Conservation (phyloP, 192 early-diverging fungal genomes). For the Mortierella alpina region DNA sequence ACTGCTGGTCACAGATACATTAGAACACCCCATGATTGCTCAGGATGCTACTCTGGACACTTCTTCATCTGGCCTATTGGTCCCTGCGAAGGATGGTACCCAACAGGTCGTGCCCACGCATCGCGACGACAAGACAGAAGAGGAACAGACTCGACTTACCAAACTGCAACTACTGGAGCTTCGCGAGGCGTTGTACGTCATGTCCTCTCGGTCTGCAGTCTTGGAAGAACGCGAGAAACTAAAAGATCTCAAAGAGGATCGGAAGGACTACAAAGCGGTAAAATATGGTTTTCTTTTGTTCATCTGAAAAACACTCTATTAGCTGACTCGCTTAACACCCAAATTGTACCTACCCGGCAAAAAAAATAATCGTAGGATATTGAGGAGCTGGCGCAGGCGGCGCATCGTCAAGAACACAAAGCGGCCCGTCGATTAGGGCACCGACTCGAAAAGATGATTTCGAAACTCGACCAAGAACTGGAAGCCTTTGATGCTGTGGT, state of each 20-base stretch:
- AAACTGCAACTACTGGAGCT: constrained; percentile 68
- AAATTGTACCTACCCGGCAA: too few species aligned
- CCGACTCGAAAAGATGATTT: constrained; percentile 85
- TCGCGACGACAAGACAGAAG: constrained; percentile 29
- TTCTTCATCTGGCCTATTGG: constrained; percentile 17
- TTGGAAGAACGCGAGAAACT: constrained; percentile 71
- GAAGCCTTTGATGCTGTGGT: constrained; percentile 67
- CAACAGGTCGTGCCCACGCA: constrained; percentile 23
- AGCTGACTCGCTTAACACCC: not conserved
- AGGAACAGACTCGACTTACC: constrained; percentile 62
- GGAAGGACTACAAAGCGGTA: constrained; percentile 73
- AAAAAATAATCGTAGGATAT: constrained; percentile 61
- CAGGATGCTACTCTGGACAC: not conserved
- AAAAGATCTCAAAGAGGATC: constrained; percentile 69
- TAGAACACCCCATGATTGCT: too few species aligned
- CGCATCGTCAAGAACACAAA: constrained; percentile 64
- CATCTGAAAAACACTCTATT: not conserved
- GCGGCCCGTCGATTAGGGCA: constrained; percentile 66
- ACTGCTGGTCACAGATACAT: too few species aligned
- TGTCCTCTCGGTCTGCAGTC: constrained; percentile 67
- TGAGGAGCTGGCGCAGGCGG: constrained; percentile 63
- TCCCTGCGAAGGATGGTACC: not conserved
- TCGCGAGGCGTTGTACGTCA: constrained; percentile 65
- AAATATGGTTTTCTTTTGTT: not conserved
- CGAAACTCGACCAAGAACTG: constrained; percentile 77